Percentiles rank a stretch among this genome's conserved stretches.
Conservation (phyloP, 768 basidiomycete species). For the Boletus barrowsii region DNA sequence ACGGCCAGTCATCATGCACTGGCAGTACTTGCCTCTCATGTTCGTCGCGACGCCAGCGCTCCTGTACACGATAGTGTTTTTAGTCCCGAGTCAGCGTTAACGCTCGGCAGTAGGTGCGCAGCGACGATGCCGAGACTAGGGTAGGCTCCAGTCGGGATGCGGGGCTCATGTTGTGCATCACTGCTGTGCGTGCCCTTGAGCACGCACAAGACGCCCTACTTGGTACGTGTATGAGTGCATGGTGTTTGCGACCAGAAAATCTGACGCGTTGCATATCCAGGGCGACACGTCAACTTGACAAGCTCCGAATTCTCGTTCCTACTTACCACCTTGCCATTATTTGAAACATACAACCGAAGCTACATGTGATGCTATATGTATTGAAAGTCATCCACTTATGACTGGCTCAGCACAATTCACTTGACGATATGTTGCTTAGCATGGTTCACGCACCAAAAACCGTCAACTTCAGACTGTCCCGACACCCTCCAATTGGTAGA, state of each 20-base stretch:
- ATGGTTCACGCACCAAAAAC: too few species aligned
- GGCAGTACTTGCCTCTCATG: not conserved
- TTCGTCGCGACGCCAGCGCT: not conserved
- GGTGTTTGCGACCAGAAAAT: too few species aligned
- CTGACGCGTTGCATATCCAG: not conserved
- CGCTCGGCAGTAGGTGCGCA: not conserved
- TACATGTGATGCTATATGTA: too few species aligned
- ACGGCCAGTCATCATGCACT: not conserved
- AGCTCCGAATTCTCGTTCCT: too few species aligned
- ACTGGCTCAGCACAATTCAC: too few species aligned
- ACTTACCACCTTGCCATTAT: too few species aligned
- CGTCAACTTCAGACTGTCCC: too few species aligned
- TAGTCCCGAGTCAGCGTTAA: not conserved
- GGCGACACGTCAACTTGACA: too few species aligned
- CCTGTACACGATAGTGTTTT: not conserved
- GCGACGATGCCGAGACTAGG: not conserved
- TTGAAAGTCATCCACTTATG: too few species aligned
- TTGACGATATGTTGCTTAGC: too few species aligned
- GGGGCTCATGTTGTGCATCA: constrained; percentile 13
- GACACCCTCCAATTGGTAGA: too few species aligned
- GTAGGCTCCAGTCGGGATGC: constrained; percentile 8
- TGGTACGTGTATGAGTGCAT: constrained; percentile 4
- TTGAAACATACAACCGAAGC: too few species aligned
- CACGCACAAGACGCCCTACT: constrained; percentile 4
- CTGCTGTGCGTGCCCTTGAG: constrained; percentile 13